Conservation (phyloP, 2,329 filamentous ascomycete species). For the Xylariaceae sp. region DNA sequence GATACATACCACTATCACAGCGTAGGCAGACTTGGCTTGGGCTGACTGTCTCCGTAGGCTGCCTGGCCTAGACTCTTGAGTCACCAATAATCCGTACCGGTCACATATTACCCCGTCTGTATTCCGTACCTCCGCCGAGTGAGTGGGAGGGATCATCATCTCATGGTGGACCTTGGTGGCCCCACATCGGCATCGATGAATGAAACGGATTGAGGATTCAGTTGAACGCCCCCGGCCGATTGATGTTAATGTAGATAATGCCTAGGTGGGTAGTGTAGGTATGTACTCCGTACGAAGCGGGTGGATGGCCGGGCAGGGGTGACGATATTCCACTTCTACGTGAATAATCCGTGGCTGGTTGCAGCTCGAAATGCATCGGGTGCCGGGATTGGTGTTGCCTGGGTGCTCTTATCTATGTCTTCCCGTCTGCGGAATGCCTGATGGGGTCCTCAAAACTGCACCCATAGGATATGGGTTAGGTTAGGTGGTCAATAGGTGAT, state of each 20-base stretch:
- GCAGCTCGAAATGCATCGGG: not conserved
- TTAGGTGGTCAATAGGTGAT: slow-evolving; percentile 15
- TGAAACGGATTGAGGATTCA: not conserved
- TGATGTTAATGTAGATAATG: not conserved
- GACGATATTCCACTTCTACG: not conserved
- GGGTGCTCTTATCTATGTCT: not conserved
- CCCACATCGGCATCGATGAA: not conserved
- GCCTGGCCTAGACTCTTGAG: not conserved
- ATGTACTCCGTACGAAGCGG: not conserved
- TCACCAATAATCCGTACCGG: not conserved
- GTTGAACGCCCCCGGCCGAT: not conserved
- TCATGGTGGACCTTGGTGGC: not conserved
- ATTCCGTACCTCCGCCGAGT: not conserved
- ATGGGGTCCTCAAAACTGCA: not conserved
- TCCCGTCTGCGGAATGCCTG: not conserved
- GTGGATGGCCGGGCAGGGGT: not conserved
- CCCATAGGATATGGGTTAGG: slow-evolving; percentile 7
- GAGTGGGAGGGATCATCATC: not conserved
- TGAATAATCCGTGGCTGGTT: not conserved
- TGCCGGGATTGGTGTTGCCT: not conserved
- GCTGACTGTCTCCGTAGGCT: not conserved
- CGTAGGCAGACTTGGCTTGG: not conserved
- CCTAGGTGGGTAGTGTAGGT: not conserved
- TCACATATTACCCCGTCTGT: too few species aligned
- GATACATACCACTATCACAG: too few species aligned